phyloP scores from a whole-genome alignment of 305 asterid genomes.

The Caryopteris hybrid region DNA sequence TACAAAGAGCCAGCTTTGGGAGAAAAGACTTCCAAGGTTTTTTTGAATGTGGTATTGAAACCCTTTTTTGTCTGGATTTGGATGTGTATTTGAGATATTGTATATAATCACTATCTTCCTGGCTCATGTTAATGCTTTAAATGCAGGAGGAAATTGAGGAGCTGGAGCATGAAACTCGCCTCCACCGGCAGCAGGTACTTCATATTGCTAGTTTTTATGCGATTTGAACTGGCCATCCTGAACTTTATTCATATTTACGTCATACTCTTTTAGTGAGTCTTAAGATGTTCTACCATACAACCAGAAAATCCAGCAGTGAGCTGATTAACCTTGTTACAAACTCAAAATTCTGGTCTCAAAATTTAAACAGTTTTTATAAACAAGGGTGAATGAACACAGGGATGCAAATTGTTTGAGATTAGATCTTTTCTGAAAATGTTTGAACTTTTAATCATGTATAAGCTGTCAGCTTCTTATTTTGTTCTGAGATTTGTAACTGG shows the following conservation, averaged over 20 bases:
- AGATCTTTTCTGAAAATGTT: too few relatives aligned
- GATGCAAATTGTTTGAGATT: too few relatives aligned
- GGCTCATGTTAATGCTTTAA: conserved; percentile 18
- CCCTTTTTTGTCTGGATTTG: conserved; percentile 10
- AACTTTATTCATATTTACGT: neutral
- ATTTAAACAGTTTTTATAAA: too few relatives aligned
- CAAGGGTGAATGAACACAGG: too few relatives aligned
- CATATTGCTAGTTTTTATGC: conserved; percentile 6
- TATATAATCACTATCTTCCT: neutral
- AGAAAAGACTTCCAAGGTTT: neutral
- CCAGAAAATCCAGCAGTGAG: too few relatives aligned
- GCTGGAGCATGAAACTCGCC: conserved; percentile 95
- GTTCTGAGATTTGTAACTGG: neutral
- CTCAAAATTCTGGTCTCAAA: too few relatives aligned
- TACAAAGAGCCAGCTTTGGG: neutral
- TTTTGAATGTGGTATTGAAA: neutral
- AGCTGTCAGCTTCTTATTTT: too few relatives aligned
- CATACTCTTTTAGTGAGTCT: neutral
- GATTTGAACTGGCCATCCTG: conserved; percentile 12
- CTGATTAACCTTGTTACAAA: too few relatives aligned
- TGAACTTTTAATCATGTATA: too few relatives aligned
- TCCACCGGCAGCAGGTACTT: conserved; percentile 91
- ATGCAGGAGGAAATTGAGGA: conserved; percentile 97
- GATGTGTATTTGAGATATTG: neutral
- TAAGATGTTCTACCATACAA: too few relatives aligned